A percentile compares a stretch with the other conserved stretches of the same genome.
phyloP scores from a whole-genome alignment of 495 filamentous ascomycete genomes.

The Daldinia bambusicola region DNA sequence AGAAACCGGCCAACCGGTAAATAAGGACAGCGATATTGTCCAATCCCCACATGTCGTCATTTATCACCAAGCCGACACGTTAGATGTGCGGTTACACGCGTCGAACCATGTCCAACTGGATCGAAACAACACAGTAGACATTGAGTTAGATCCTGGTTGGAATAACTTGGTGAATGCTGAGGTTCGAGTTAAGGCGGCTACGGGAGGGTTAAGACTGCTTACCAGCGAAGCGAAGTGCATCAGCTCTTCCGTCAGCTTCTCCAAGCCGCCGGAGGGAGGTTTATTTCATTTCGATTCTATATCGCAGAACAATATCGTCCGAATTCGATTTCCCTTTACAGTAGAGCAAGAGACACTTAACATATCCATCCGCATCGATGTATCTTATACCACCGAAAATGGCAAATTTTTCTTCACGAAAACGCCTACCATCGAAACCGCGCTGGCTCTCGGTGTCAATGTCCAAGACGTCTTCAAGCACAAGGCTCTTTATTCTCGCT shows the following conservation, averaged over 20 bases:
- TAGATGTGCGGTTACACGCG: conserved; percentile 58
- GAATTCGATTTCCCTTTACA: conserved; percentile 81
- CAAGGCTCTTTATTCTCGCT: conserved; percentile 81
- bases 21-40: conserved; percentile 56
- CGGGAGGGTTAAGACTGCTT: conserved; percentile 86
- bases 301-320: conserved; percentile 57
- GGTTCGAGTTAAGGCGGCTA: conserved; percentile 79
- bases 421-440: conserved; percentile 70
- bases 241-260: conserved; percentile 62
- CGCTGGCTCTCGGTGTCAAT: conserved; percentile 89
- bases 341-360: conserved; percentile 79
- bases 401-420: conserved; percentile 77
- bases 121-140: conserved; percentile 75
- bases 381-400: conserved; percentile 77
- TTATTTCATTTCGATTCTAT: conserved; percentile 72
- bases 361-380: conserved; percentile 78
- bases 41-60: conserved; percentile 57
- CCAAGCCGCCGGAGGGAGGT: conserved; percentile 70
- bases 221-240: conserved; percentile 74
- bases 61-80: conserved; percentile 59
- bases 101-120: conserved; percentile 77
- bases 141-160: conserved; percentile 78
- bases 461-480: conserved; percentile 96
- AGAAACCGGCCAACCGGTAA: conserved; percentile 51
- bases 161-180: conserved; percentile 76